Conservation (phyloP, 768 basidiomycete species). For the Tephrocybe rancida region DNA sequence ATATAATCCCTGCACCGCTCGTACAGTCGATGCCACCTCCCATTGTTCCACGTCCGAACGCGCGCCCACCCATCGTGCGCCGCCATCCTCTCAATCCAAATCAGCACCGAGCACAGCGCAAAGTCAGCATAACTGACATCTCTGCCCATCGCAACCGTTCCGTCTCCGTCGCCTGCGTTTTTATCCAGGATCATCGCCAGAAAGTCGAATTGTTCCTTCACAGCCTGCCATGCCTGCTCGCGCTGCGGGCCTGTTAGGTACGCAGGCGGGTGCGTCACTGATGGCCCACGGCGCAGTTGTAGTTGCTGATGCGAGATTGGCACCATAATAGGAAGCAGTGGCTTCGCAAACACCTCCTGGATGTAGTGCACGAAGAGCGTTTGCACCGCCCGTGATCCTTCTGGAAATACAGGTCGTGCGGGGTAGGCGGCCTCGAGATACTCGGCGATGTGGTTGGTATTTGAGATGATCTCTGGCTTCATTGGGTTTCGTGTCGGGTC, state of each 20-base stretch:
- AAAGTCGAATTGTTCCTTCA: constrained; percentile 68
- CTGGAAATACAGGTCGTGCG: constrained; percentile 70
- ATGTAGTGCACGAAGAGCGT: constrained; percentile 71
- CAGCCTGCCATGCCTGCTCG: constrained; percentile 66
- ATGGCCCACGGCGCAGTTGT: constrained; percentile 57
- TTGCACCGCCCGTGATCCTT: constrained; percentile 69
- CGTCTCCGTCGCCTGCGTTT: constrained; percentile 64
- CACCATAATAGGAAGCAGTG: constrained; percentile 69
- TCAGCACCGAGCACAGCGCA: constrained; percentile 67
- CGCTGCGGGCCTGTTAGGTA: constrained; percentile 43
- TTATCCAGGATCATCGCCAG: constrained; percentile 68
- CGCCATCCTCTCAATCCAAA: constrained; percentile 76
- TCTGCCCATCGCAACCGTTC: constrained; percentile 63
- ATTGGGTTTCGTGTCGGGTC: constrained; percentile 52
- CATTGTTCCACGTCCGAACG: constrained; percentile 69
- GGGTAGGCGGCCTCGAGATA: constrained; percentile 73
- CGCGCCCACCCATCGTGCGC: constrained; percentile 75
- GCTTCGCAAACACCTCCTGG: constrained; percentile 64
- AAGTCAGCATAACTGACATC: constrained; percentile 77
- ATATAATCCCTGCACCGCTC: constrained; percentile 66
- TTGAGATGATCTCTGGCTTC: constrained; percentile 56
- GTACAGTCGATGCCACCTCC: constrained; percentile 66
- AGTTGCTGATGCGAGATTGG: constrained; percentile 67
- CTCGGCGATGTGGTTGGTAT: constrained; percentile 65
- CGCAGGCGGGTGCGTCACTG: constrained; percentile 20